Percentiles rank a stretch among this genome's conserved stretches.
Evolutionary conservation across 495 filamentous ascomycete species (phyloP).

Genomic region (Podospora comata): DNA sequence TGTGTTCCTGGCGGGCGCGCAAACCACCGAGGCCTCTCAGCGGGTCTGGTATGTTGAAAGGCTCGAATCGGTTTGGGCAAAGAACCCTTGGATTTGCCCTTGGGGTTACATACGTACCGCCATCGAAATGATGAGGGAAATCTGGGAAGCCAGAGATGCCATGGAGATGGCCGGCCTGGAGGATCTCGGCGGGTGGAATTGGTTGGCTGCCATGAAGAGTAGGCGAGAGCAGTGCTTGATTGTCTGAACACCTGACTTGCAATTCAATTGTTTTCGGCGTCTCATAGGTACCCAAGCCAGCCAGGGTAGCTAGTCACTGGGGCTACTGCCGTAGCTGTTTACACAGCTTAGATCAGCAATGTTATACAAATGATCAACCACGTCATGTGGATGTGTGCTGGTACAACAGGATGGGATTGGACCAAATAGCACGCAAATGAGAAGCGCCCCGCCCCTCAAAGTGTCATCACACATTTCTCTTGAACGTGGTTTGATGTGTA

Average conservation of each 20-base stretch:
- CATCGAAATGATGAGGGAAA: constrained; percentile 38
- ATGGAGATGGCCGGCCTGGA: neutral
- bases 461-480: no score
- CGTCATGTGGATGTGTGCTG: no score
- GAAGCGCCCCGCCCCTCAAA: no score
- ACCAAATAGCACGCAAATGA: no score
- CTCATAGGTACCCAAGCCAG: no score
- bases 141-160: constrained; percentile 39
- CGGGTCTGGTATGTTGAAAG: constrained; percentile 40
- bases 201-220: constrained; percentile 38
- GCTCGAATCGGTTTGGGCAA: constrained; percentile 34
- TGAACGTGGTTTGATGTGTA: no score
- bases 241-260: constrained; percentile 25
- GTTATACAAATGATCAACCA: no score
- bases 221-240: constrained; percentile 40
- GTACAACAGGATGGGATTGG: no score
- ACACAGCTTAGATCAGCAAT: no score
- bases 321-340: no score
- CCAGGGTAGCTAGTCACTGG: no score
- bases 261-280: no score
- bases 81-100: constrained; percentile 36
- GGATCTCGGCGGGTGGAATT: constrained; percentile 24
- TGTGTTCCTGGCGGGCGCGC: constrained; percentile 54
- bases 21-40: constrained; percentile 35
- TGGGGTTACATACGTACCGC: constrained; percentile 48